Evolutionary conservation across 441 rosid species (phyloP), one percentile per base, ranked within the genome.

Genomic region (Capsella rubella): DNA sequence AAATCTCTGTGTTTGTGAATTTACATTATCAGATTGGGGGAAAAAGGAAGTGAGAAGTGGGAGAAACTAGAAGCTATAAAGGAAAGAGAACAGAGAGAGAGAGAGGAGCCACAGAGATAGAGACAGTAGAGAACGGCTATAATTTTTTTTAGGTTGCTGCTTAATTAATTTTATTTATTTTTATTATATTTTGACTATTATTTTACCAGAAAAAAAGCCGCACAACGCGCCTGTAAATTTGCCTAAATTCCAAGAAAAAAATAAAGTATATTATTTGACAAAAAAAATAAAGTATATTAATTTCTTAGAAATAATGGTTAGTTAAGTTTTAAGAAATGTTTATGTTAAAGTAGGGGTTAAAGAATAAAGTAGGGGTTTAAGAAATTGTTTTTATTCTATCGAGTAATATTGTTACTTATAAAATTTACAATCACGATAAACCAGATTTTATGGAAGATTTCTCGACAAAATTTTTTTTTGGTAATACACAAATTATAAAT

Each of bases 21-120:
- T 88, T 85, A 86, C 92, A 91, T 91, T 59, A 83, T 83, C 83
- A 73, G 81, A 76, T 43, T 11, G 16, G 28, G 49, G 51, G 59
- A 4, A 58, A 34, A 42, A 55, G 51, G 73, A 74, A 43, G 64
- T 58, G 69, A 37, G 75, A 52, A 77, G 76, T 64, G 80, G 62
- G 76, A 67, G 76, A 72, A 72, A 71, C 59, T 52, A 72, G 73
- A 60, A 53, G 73, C 73, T 72, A 61, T 72, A 67, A 67, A 72
- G 69, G 69, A 72, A 72, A 60, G 73, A 66, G 67, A 65, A 64
- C 35, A 32, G 63, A 71, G 15, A 21, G 25, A 21, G 25, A 21
- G 25, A 21, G 25, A 21, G 25, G 25, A 21, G 40, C 9, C 13
- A 37, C 54, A 39, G 32, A 64, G 63, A 76, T 21, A 34, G 29